These are phyloP conservation scores for Penicillium glabrum DNA, from an alignment of 2,329 filamentous ascomycete genomes.

Conservation along the genomic window DNA sequence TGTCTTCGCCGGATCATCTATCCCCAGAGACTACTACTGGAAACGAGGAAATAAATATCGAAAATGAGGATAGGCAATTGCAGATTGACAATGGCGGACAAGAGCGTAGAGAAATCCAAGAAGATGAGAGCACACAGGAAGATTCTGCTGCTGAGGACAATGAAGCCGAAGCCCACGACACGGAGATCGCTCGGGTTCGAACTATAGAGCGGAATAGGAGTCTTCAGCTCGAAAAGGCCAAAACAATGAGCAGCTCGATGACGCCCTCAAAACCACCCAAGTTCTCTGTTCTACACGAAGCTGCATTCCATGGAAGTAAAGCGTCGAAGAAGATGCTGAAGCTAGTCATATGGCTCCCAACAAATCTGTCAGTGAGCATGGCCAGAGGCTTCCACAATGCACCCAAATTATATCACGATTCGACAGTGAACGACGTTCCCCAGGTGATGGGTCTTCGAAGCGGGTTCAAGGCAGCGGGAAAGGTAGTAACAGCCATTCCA, in stretches of 20 bases:
- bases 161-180: neutral
- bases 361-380: slow-evolving; percentile 80
- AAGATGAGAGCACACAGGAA: slow-evolving; percentile 2
- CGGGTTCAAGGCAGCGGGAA: slow-evolving; percentile 74
- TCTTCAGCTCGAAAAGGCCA: slow-evolving; percentile 3
- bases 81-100: slow-evolving; percentile 1
- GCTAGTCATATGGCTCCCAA: slow-evolving; percentile 56
- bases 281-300: slow-evolving; percentile 3
- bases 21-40: neutral
- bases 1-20: neutral
- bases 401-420: slow-evolving; percentile 80
- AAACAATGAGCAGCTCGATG: slow-evolving; percentile 8
- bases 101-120: neutral
- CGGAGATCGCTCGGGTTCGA: neutral
- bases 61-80: neutral
- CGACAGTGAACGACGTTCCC: slow-evolving; percentile 73
- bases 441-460: slow-evolving; percentile 76
- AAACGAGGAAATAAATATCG: neutral
- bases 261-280: slow-evolving; percentile 1
- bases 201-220: slow-evolving; percentile 1
- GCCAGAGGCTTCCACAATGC: slow-evolving; percentile 87
- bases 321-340: slow-evolving; percentile 2
- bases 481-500: slow-evolving; percentile 41
- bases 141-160: slow-evolving; percentile 1
- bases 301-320: slow-evolving; percentile 1